Percentiles rank a stretch among this genome's conserved stretches.
phyloP scores from a whole-genome alignment of 352 stramenopile species.

The Achlya hypogyna region DNA sequence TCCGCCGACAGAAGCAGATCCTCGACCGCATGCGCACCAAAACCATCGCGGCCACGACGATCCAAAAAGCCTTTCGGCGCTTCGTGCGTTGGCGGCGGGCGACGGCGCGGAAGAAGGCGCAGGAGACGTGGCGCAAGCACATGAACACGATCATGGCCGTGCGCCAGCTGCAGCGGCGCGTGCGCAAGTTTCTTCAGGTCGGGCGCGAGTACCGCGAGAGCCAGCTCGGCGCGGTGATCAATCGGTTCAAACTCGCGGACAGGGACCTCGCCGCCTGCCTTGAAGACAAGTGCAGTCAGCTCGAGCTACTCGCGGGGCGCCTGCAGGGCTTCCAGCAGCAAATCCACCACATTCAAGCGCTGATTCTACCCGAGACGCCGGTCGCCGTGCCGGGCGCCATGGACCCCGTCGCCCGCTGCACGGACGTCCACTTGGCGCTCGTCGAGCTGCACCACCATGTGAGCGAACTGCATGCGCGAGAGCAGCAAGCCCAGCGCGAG shows the following conservation, averaged over 20 bases:
- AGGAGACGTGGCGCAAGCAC: not conserved
- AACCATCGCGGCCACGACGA: not conserved
- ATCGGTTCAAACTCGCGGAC: slow-evolving; percentile 1
- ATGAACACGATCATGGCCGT: not conserved
- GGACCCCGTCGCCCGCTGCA: not conserved
- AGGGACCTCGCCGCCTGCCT: not conserved
- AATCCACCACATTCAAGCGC: not conserved
- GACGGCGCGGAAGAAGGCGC: not conserved
- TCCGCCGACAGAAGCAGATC: not conserved
- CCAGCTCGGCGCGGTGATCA: not conserved
- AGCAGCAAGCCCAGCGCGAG: not conserved
- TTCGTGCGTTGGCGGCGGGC: not conserved
- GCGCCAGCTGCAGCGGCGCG: not conserved
- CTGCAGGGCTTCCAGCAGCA: not conserved
- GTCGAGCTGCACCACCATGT: not conserved
- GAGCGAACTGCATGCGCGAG: not conserved
- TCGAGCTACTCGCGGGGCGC: not conserved
- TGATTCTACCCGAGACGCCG: not conserved
- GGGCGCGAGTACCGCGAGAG: not conserved
- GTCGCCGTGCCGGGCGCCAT: not conserved
- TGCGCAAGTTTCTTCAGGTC: not conserved
- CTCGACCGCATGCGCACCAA: no score
- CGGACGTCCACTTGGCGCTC: not conserved
- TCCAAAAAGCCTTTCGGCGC: not conserved
- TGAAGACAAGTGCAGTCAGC: not conserved